A percentile compares a stretch with the other conserved stretches of the same genome.
These are phyloP conservation scores for Coemansia sp. DNA, from an alignment of 192 early-diverging fungal species.

Conservation along the genomic window DNA sequence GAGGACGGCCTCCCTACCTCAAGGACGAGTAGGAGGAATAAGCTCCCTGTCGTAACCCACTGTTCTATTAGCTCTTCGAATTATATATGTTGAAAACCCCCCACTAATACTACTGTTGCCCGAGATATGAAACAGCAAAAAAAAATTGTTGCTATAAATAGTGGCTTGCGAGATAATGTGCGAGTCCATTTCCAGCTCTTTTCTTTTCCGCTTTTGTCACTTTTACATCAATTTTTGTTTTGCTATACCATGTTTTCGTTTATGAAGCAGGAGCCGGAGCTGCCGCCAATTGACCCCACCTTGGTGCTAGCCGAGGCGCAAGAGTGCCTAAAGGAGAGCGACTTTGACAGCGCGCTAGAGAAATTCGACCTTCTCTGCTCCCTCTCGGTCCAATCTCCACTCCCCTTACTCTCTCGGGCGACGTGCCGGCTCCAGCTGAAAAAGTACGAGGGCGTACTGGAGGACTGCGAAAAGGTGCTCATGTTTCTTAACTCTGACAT, in stretches of 20 bases:
- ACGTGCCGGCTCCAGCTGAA: constrained; percentile 55
- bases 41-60: no score
- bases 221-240: background rate
- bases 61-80: background rate
- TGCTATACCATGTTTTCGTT: constrained; percentile 35
- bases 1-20: constrained; percentile 40
- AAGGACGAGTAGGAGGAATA: constrained; percentile 10
- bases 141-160: background rate
- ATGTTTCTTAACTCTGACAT: constrained; percentile 55
- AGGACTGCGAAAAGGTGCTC: constrained; percentile 55
- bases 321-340: constrained; percentile 42
- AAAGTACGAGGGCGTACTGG: constrained; percentile 44
- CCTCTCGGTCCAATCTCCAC: constrained; percentile 52
- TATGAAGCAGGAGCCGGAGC: constrained; percentile 41
- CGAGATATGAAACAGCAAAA: no score
- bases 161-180: background rate
- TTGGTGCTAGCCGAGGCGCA: constrained; percentile 51
- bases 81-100: no score
- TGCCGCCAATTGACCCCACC: constrained; percentile 38
- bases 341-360: constrained; percentile 48
- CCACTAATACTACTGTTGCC: no score
- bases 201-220: background rate
- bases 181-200: background rate
- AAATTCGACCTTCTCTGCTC: constrained; percentile 58
- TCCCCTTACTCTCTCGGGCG: constrained; percentile 51